phyloP scores from a whole-genome alignment of 257 asterid genomes.

The Mitragyna speciosa region DNA sequence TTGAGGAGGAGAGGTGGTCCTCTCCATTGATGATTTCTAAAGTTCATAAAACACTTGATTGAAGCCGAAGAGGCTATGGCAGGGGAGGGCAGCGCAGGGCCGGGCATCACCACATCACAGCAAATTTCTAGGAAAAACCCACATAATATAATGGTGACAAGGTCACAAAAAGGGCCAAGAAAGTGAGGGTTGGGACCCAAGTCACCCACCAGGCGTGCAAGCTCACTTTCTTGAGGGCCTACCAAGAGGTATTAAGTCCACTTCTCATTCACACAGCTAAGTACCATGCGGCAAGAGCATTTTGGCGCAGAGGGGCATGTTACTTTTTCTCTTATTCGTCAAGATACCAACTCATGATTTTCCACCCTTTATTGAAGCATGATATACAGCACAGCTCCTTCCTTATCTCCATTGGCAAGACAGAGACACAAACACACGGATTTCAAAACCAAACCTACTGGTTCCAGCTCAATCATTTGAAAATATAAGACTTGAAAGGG shows the following conservation, averaged over 20 bases:
- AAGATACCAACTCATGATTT: conserved; percentile 33
- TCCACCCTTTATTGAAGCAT: conserved; percentile 25
- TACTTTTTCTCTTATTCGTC: conserved; percentile 31
- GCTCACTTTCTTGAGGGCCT: conserved; percentile 31
- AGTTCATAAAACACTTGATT: not conserved
- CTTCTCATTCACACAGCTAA: conserved; percentile 23
- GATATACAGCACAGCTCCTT: not conserved
- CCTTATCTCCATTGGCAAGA: conserved; percentile 19
- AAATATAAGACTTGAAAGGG: conserved; percentile 17
- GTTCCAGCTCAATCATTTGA: conserved; percentile 32
- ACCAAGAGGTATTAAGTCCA: conserved; percentile 16
- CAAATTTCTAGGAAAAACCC: conserved; percentile 21
- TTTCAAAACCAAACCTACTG: conserved; percentile 16
- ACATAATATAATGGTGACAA: conserved; percentile 24
- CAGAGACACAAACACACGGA: conserved; percentile 24
- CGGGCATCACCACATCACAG: not conserved
- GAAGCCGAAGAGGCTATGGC: not conserved
- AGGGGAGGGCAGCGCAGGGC: not conserved
- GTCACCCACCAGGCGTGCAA: conserved; percentile 37
- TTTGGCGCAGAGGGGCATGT: conserved; percentile 7
- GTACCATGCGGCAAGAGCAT: conserved; percentile 17
- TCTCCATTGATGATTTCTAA: conserved; percentile 17
- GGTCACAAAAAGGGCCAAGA: conserved; percentile 21
- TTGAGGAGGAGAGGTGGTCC: conserved; percentile 6
- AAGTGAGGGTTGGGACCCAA: conserved; percentile 42